phyloP scores from a whole-genome alignment of 2,329 filamentous ascomycete species.

The Pleomassaria siparia region DNA sequence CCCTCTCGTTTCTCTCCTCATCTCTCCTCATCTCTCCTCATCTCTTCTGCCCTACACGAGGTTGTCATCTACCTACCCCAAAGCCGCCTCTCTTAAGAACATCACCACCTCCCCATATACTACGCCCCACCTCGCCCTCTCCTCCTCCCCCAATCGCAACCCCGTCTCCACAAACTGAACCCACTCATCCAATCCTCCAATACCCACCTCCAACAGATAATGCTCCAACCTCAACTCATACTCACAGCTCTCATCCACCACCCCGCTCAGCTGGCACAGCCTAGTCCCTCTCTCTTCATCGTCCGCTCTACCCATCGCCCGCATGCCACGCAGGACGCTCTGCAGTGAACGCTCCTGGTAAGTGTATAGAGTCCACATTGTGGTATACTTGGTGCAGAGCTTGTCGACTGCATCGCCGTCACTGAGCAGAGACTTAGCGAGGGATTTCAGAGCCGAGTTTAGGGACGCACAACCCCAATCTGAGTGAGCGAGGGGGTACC shows the following conservation, averaged over 20 bases:
- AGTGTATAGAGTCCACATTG: constrained; percentile 13
- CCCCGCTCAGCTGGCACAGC: constrained; percentile 10
- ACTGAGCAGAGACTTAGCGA: constrained; percentile 12
- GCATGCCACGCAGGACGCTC: constrained; percentile 17
- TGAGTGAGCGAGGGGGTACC: constrained; percentile 14
- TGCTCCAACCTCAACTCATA: constrained; percentile 21
- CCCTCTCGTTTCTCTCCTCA: too few species aligned
- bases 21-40: background rate
- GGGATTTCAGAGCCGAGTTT: constrained; percentile 8
- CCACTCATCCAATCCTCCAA: constrained; percentile 16
- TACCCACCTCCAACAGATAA: constrained; percentile 18
- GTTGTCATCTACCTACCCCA: too few species aligned
- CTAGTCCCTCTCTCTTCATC: constrained; percentile 15
- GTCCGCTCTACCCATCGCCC: constrained; percentile 12
- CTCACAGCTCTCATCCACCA: constrained; percentile 16
- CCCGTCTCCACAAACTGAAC: constrained; percentile 11
- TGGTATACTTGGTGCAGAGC: constrained; percentile 13
- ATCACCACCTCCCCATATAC: constrained; percentile 16
- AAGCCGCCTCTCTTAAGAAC: constrained; percentile 10
- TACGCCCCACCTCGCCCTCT: constrained; percentile 9
- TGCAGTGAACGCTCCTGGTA: background rate
- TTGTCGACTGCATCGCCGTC: background rate
- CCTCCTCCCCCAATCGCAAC: constrained; percentile 10
- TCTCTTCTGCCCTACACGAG: background rate
- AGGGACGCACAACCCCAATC: constrained; percentile 1